These are phyloP conservation scores for Dacryopinax spathularia DNA, from an alignment of 768 basidiomycete genomes.

Conservation along the genomic window DNA sequence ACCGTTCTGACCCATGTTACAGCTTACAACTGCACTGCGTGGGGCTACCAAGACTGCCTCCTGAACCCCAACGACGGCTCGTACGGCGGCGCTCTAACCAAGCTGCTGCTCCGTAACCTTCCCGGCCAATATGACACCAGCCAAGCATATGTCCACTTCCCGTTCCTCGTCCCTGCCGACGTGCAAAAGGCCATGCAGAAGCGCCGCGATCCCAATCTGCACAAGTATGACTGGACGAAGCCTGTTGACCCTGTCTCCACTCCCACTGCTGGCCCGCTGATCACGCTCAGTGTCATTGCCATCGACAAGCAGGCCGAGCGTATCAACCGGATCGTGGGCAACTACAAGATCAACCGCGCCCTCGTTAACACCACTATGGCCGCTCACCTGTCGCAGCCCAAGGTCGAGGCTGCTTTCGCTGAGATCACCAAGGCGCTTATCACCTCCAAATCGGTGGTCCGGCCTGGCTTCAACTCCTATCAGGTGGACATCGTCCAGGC, in stretches of 20 bases:
- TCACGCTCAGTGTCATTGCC: conserved; percentile 3
- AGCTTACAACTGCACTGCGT: conserved; percentile 9
- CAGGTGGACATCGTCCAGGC: conserved; percentile 55
- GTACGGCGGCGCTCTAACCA: conserved; percentile 25
- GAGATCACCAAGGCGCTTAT: conserved; percentile 48
- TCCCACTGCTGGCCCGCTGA: not conserved
- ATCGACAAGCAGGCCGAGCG: not conserved
- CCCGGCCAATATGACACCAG: conserved; percentile 13
- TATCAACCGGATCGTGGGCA: not conserved
- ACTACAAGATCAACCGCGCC: not conserved
- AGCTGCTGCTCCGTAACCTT: conserved; percentile 33
- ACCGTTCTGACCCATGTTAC: not conserved
- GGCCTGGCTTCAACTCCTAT: conserved; percentile 40
- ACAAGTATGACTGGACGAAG: not conserved
- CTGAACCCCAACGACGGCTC: conserved; percentile 12
- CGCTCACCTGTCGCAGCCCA: conserved; percentile 1
- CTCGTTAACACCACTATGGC: not conserved
- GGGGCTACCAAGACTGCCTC: conserved; percentile 11
- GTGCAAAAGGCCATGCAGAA: not conserved
- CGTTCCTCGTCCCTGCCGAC: not conserved
- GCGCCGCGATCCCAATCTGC: not conserved
- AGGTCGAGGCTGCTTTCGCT: not conserved
- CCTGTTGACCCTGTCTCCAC: not conserved
- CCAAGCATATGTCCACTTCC: conserved; percentile 1
- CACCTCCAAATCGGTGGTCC: conserved; percentile 35